A percentile compares a stretch with the other conserved stretches of the same genome.
Evolutionary conservation across 768 basidiomycete genomes (phyloP).

Genomic region (Termitomyces heimii): DNA sequence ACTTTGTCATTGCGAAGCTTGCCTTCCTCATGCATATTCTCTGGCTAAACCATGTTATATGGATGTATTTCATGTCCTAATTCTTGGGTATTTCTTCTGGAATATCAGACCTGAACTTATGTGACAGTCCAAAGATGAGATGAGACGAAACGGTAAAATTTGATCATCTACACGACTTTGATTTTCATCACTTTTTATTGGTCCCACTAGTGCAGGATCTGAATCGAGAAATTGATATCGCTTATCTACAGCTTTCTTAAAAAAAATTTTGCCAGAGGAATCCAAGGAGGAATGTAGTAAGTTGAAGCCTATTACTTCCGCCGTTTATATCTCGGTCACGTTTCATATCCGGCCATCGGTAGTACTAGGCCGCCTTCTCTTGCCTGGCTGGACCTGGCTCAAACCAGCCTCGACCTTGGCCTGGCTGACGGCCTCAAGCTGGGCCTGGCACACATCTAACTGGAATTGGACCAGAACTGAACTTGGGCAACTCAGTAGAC

Average conservation of each 20-base stretch:
- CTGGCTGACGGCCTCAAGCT: too few relatives aligned
- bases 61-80: background rate
- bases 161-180: background rate
- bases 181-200: background rate
- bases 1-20: too few relatives aligned
- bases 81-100: background rate
- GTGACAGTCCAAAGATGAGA: background rate
- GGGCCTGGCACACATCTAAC: too few relatives aligned
- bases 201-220: background rate
- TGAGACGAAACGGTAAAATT: background rate
- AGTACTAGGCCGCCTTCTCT: too few relatives aligned
- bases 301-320: background rate
- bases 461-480: too few relatives aligned
- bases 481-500: background rate
- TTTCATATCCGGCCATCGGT: too few relatives aligned
- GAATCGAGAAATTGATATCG: background rate
- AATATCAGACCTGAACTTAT: background rate
- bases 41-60: background rate
- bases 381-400: too few relatives aligned
- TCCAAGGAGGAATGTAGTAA: background rate
- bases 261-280: background rate
- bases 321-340: too few relatives aligned
- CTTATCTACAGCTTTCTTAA: background rate
- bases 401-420: too few relatives aligned
- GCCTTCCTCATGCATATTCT: background rate